phyloP scores from a whole-genome alignment of 2,329 filamentous ascomycete species.

The Diplocarpon rosae region DNA sequence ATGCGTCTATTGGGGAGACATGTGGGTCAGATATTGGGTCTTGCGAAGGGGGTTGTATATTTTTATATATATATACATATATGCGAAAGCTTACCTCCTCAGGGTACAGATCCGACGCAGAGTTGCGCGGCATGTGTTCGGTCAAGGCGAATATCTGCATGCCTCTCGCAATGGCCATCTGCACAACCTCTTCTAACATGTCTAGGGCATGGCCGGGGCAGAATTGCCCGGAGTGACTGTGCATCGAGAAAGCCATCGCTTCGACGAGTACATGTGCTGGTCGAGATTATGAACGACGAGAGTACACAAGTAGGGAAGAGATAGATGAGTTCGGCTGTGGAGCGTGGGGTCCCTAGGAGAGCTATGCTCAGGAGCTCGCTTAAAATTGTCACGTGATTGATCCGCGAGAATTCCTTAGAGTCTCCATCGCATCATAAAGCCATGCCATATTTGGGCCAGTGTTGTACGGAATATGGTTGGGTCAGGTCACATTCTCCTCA shows the following conservation, averaged over 20 bases:
- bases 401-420: no score
- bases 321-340: no score
- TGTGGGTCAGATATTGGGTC: background rate
- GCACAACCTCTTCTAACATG: conserved; percentile 71
- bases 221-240: conserved; percentile 96
- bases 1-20: conserved; percentile 32
- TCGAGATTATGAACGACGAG: no score
- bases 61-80: background rate
- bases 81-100: conserved; percentile 53
- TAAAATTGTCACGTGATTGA: no score
- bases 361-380: no score
- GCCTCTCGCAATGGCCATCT: conserved; percentile 63
- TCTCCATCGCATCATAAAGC: no score
- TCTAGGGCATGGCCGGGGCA: conserved; percentile 83
- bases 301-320: no score
- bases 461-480: no score
- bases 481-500: no score
- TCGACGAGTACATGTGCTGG: no score
- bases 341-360: no score
- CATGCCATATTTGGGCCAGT: no score
- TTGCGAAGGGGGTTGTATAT: conserved; percentile 9
- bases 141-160: conserved; percentile 81
- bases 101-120: conserved; percentile 71
- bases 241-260: conserved; percentile 97
- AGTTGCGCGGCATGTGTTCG: conserved; percentile 84